These are phyloP conservation scores for Effrenium voratum DNA, from an alignment of 73 alveolate species.

Conservation along the genomic window DNA sequence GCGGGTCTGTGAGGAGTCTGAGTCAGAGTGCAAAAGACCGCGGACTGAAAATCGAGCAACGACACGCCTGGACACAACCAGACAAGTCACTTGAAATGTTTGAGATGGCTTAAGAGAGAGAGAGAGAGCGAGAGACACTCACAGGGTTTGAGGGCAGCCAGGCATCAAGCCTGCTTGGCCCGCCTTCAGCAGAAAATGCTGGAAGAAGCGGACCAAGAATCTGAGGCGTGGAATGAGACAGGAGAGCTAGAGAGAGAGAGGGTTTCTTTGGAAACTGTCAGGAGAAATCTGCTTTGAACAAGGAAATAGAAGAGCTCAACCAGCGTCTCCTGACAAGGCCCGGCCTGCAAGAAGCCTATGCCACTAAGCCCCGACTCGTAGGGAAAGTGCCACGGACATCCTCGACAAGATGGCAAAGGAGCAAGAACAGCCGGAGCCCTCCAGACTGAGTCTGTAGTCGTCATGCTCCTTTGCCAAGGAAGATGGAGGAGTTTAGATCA, in stretches of 20 bases:
- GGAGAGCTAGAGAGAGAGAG: too few relatives aligned
- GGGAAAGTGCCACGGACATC: constrained; percentile 31
- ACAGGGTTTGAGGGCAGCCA: neutral
- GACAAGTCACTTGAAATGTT: neutral
- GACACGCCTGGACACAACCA: neutral
- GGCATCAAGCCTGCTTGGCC: neutral
- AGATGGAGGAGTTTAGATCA: constrained; percentile 7
- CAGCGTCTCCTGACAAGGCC: constrained; percentile 7
- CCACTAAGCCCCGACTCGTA: neutral
- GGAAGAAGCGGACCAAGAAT: neutral
- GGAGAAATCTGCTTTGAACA: neutral
- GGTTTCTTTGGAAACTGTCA: too few relatives aligned
- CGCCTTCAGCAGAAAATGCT: neutral
- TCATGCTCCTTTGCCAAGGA: neutral
- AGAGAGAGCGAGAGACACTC: neutral
- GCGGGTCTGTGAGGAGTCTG: neutral
- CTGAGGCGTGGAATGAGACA: neutral
- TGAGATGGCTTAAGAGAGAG: neutral
- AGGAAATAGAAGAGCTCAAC: neutral
- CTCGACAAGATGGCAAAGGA: constrained; percentile 7
- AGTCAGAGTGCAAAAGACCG: neutral
- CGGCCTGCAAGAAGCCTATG: neutral
- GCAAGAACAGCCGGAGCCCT: neutral
- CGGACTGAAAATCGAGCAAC: neutral
- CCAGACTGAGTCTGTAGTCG: neutral